These are phyloP conservation scores for Solanum sitiens DNA, from an alignment of 257 asterid genomes.

Conservation along the genomic window DNA sequence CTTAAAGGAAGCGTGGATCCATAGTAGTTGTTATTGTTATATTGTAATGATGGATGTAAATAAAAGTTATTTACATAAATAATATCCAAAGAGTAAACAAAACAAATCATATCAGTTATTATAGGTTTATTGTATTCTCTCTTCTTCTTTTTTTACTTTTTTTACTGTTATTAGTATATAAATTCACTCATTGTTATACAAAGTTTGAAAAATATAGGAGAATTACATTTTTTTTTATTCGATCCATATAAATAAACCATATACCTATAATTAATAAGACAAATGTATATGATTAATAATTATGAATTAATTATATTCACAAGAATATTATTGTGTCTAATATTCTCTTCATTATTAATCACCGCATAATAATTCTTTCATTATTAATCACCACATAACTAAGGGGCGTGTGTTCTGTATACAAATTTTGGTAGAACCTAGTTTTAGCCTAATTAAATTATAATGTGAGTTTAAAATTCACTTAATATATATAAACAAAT, in stretches of 20 bases:
- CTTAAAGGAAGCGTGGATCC: neutral
- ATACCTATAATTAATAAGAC: neutral
- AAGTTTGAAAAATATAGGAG: too few species aligned
- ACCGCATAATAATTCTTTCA: neutral
- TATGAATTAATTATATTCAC: neutral
- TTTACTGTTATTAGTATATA: neutral
- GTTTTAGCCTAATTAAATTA: neutral
- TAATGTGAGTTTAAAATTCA: neutral
- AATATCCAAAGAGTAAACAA: neutral
- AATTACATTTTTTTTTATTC: too few species aligned
- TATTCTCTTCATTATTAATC: neutral
- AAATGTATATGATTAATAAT: neutral
- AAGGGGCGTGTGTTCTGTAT: neutral
- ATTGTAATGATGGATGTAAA: neutral
- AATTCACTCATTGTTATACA: too few species aligned
- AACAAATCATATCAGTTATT: neutral
- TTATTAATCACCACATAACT: neutral
- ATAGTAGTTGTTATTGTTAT: neutral
- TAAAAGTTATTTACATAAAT: neutral
- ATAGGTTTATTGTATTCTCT: neutral
- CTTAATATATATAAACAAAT: neutral
- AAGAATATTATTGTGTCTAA: neutral
- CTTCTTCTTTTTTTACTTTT: too few species aligned
- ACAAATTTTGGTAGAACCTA: too few species aligned
- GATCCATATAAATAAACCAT: too few species aligned